Evolutionary conservation across 768 basidiomycete genomes (phyloP).

Genomic region (Boletus vinaceobasis): DNA sequence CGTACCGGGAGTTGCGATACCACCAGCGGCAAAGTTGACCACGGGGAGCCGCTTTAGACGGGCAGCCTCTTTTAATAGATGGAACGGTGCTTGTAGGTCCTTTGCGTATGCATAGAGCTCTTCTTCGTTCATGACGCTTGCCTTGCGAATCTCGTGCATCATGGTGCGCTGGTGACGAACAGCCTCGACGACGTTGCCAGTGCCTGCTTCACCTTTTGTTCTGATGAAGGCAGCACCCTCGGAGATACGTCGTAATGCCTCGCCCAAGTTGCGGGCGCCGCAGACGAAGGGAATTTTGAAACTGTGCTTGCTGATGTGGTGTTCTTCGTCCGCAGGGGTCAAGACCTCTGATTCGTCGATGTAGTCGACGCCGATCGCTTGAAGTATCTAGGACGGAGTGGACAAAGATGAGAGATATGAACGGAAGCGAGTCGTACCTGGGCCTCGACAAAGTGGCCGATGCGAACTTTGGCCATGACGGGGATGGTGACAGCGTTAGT

Average conservation of each 20-base stretch:
- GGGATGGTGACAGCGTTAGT: constrained; percentile 93
- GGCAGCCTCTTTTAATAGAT: constrained; percentile 95
- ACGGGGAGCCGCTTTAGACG: constrained; percentile 89
- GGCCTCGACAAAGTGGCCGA: constrained; percentile 97
- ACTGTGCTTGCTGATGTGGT: constrained; percentile 95
- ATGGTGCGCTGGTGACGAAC: constrained; percentile 89
- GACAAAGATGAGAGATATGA: neutral
- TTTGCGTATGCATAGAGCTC: constrained; percentile 94
- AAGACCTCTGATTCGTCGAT: constrained; percentile 94
- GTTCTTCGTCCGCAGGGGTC: constrained; percentile 92
- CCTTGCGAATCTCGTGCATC: constrained; percentile 78
- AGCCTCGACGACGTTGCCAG: constrained; percentile 89
- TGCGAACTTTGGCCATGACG: constrained; percentile 94
- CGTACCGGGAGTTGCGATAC: constrained; percentile 85
- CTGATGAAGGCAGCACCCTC: constrained; percentile 99
- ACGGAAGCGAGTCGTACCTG: constrained; percentile 48
- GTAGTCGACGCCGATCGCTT: constrained; percentile 93
- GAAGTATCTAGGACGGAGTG: constrained; percentile 63
- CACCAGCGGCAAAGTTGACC: constrained; percentile 96
- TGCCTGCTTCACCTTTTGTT: constrained; percentile 92
- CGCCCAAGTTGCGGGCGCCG: constrained; percentile 91
- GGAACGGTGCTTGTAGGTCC: constrained; percentile 89
- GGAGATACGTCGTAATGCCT: constrained; percentile 92
- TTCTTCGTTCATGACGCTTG: constrained; percentile 87
- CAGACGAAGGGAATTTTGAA: constrained; percentile 97